Conservation (phyloP, 2,329 filamentous ascomycete genomes). For the Gliomastix tumulicola region DNA sequence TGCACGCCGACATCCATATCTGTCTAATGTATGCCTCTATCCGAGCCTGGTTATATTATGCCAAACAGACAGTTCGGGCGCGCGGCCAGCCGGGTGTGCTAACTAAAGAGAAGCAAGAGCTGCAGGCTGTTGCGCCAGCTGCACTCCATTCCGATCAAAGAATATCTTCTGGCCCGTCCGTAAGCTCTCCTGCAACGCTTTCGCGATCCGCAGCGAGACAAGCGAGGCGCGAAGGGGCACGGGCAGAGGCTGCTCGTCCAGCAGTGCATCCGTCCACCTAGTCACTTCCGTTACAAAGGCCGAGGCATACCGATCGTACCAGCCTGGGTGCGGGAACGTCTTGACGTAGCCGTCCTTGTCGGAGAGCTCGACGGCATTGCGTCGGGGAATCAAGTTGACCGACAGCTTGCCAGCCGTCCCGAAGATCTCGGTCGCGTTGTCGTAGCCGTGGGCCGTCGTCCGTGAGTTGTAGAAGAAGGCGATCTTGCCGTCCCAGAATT, state of each 20-base stretch:
- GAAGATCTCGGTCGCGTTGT: conserved; percentile 32
- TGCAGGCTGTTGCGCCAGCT: neutral
- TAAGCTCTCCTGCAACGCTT: conserved; percentile 10
- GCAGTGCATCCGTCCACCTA: conserved; percentile 11
- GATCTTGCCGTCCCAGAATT: conserved; percentile 34
- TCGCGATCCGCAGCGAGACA: conserved; percentile 8
- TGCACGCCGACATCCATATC: too few relatives aligned
- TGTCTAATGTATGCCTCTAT: too few relatives aligned
- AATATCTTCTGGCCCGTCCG: conserved; percentile 6
- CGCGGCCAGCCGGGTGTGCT: too few relatives aligned
- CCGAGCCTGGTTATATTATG: too few relatives aligned
- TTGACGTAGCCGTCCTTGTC: conserved; percentile 11
- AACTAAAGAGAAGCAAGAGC: neutral
- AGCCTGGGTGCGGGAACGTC: conserved; percentile 12
- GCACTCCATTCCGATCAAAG: conserved; percentile 7
- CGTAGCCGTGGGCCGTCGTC: conserved; percentile 32
- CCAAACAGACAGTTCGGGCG: too few relatives aligned
- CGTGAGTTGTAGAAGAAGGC: conserved; percentile 34
- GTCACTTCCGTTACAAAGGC: conserved; percentile 16
- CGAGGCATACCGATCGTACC: conserved; percentile 15
- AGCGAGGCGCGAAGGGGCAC: conserved; percentile 8
- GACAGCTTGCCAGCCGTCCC: conserved; percentile 28
- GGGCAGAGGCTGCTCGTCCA: conserved; percentile 9
- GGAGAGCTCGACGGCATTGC: conserved; percentile 14
- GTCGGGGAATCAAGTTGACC: conserved; percentile 19